Conservation (phyloP, 495 filamentous ascomycete species). For the Penicillium dipodomyicola region DNA sequence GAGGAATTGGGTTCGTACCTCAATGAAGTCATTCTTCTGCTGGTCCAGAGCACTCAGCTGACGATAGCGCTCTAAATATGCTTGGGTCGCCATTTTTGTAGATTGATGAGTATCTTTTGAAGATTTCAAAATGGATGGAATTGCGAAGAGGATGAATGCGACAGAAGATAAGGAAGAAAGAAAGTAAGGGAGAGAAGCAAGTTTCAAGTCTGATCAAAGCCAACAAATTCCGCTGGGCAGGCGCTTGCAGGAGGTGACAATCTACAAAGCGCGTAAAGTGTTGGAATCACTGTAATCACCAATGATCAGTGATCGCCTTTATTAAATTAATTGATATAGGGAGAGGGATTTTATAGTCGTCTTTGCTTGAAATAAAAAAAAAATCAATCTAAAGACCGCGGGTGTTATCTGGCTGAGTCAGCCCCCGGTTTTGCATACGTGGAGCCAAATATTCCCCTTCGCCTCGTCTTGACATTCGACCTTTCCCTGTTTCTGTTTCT, state of each 20-base stretch:
- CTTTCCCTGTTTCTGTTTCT: conserved; percentile 10
- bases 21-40: conserved; percentile 53
- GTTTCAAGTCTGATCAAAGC: conserved; percentile 9
- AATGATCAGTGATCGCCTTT: conserved; percentile 5
- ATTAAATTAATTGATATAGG: conserved; percentile 11
- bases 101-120: not conserved
- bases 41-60: conserved; percentile 47
- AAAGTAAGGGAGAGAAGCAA: conserved; percentile 14
- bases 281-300: not conserved
- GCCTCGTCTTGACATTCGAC: conserved; percentile 5
- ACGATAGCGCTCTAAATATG: conserved; percentile 48
- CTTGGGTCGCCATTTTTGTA: conserved; percentile 33
- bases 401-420: conserved; percentile 9
- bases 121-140: conserved; percentile 1
- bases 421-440: conserved; percentile 20
- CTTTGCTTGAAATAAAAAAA: conserved; percentile 8
- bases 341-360: conserved; percentile 6
- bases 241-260: conserved; percentile 11
- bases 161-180: conserved; percentile 14
- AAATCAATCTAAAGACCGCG: conserved; percentile 16
- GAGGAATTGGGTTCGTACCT: conserved; percentile 33
- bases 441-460: conserved; percentile 18
- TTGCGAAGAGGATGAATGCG: conserved; percentile 13
- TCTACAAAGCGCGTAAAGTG: conserved; percentile 7
- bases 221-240: conserved; percentile 7